Percentiles rank a stretch among this genome's conserved stretches.
Evolutionary conservation across 139 green algal species (phyloP).

Genomic region (Picochlorum sp.): DNA sequence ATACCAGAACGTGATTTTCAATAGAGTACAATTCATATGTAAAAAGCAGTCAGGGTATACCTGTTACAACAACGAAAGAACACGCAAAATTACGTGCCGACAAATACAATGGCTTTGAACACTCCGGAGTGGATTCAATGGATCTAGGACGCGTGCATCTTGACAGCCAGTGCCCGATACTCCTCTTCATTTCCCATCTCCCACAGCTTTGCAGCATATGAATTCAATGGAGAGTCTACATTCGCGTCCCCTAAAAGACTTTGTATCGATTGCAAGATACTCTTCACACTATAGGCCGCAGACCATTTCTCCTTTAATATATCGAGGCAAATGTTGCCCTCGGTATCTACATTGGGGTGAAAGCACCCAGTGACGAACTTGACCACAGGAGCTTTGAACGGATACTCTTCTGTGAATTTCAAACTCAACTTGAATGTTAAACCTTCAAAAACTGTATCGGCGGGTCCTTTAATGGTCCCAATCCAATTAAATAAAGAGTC

Average conservation of each 20-base stretch:
- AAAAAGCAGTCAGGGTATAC: background rate
- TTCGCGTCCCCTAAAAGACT: constrained; percentile 68
- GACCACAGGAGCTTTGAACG: constrained; percentile 66
- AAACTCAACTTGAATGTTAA: constrained; percentile 61
- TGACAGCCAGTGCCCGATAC: constrained; percentile 41
- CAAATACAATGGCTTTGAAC: too few relatives aligned
- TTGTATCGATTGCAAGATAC: constrained; percentile 69
- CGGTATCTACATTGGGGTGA: constrained; percentile 72
- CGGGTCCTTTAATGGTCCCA: constrained; percentile 55
- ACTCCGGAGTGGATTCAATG: too few relatives aligned
- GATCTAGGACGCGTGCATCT: constrained; percentile 29
- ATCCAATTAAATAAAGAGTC: constrained; percentile 76
- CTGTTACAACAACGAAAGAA: background rate
- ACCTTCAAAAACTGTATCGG: constrained; percentile 59
- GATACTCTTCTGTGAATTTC: constrained; percentile 64
- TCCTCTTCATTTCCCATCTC: constrained; percentile 42
- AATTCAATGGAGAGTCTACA: constrained; percentile 69
- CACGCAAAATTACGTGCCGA: too few relatives aligned
- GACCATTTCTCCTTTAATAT: constrained; percentile 75
- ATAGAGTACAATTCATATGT: too few relatives aligned
- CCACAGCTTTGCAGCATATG: constrained; percentile 64
- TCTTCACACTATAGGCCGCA: constrained; percentile 63
- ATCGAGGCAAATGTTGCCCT: constrained; percentile 79
- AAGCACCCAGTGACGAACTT: constrained; percentile 71
- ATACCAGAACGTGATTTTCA: constrained; percentile 9